Evolutionary conservation across 1,284 basidiomycete species (phyloP).

Genomic region (Cutaneotrichosporon sp.): DNA sequence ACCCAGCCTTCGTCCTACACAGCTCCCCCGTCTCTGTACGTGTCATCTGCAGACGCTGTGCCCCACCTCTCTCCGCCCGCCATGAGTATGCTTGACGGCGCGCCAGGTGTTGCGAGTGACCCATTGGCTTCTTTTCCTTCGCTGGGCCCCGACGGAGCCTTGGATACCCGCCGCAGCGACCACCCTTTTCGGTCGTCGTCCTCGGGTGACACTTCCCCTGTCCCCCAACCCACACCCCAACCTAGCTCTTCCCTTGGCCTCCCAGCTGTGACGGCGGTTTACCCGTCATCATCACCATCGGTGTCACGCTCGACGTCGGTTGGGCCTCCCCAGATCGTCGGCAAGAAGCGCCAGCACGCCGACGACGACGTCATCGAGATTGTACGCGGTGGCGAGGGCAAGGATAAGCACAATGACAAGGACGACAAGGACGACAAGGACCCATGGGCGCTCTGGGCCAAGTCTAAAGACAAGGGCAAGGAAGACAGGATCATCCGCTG

Average conservation of each 20-base stretch:
- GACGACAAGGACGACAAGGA: constrained; percentile 7
- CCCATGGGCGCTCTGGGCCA: constrained; percentile 30
- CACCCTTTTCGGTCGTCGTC: background rate
- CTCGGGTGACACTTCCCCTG: background rate
- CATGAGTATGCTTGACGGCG: background rate
- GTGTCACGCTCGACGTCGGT: background rate
- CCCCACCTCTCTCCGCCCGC: background rate
- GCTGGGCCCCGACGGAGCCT: background rate
- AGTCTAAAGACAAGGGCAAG: background rate
- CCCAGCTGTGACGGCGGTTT: background rate
- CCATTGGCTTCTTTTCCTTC: background rate
- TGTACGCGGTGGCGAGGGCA: constrained; percentile 5
- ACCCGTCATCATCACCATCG: background rate
- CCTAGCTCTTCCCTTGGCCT: background rate
- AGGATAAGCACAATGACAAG: background rate
- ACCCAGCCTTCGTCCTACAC: background rate
- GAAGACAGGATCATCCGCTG: constrained; percentile 23
- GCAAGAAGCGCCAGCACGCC: constrained; percentile 16
- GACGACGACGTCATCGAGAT: constrained; percentile 17
- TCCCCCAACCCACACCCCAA: background rate
- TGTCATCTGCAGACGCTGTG: background rate
- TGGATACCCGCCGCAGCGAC: background rate
- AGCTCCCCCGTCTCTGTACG: background rate
- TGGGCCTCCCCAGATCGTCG: constrained; percentile 6
- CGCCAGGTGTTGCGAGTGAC: background rate